phyloP scores from a whole-genome alignment of 441 rosid genomes.

The Sinapis alba region DNA sequence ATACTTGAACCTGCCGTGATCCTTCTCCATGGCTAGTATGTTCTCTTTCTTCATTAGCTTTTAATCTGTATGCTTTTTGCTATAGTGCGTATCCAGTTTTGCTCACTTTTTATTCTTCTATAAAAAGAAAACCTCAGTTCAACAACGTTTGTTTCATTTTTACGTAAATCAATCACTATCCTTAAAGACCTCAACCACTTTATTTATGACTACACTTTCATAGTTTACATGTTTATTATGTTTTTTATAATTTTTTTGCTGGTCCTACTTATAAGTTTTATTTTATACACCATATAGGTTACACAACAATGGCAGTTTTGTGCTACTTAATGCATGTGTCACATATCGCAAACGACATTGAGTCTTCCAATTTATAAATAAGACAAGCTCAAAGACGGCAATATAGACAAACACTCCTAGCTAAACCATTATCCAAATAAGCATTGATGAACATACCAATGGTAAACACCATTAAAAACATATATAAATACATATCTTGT shows the following conservation, averaged over 20 bases:
- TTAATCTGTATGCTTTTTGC: slow-evolving; percentile 42
- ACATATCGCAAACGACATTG: slow-evolving; percentile 40
- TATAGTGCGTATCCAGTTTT: slow-evolving; percentile 45
- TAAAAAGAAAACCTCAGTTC: slow-evolving; percentile 40
- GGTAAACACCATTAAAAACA: slow-evolving; percentile 26
- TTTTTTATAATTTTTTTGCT: not conserved
- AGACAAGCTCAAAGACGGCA: slow-evolving; percentile 43
- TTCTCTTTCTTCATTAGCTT: slow-evolving; percentile 5
- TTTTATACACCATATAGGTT: slow-evolving; percentile 41
- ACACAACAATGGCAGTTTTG: slow-evolving; percentile 42
- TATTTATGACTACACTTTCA: not conserved
- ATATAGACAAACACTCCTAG: not conserved
- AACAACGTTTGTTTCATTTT: slow-evolving; percentile 32
- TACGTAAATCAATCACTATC: not conserved
- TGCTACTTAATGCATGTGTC: slow-evolving; percentile 48
- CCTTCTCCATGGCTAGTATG: slow-evolving; percentile 3
- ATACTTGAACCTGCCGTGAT: slow-evolving; percentile 61
- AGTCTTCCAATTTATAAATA: slow-evolving; percentile 40
- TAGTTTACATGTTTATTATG: not conserved
- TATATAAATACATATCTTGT: slow-evolving; percentile 28
- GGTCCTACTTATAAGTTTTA: slow-evolving; percentile 45
- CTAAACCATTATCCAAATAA: slow-evolving; percentile 26
- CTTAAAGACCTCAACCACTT: not conserved
- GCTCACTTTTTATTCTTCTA: slow-evolving; percentile 43
- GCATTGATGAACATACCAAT: slow-evolving; percentile 27